Conservation (phyloP, 495 filamentous ascomycete species). For the Xylaria grammica region DNA sequence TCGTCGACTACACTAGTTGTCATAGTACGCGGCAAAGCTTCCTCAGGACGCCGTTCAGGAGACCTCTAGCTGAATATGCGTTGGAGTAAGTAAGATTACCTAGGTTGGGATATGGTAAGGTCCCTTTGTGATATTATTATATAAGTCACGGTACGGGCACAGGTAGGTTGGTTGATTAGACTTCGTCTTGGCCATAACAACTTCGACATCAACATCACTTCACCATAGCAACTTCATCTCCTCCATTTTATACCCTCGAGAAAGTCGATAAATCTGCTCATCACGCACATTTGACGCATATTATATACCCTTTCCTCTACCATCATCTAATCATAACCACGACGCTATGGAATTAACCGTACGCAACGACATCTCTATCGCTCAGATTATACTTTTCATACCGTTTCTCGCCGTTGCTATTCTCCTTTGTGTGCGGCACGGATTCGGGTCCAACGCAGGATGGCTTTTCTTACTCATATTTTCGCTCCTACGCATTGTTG, state of each 20-base stretch:
- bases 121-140: constrained; percentile 1
- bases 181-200: not conserved
- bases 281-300: not conserved
- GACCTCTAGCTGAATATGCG: not conserved
- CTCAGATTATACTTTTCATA: constrained; percentile 37
- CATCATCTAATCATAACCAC: not conserved
- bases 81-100: not conserved
- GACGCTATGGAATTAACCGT: constrained; percentile 31
- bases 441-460: constrained; percentile 39
- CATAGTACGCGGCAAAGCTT: not conserved
- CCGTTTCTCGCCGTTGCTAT: constrained; percentile 35
- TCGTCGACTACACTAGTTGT: not conserved
- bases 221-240: not conserved
- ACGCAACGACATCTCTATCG: constrained; percentile 41
- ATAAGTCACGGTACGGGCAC: constrained; percentile 5
- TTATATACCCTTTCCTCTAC: not conserved
- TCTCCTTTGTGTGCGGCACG: constrained; percentile 38
- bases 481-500: constrained; percentile 40
- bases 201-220: not conserved
- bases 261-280: too few species aligned
- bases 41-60: not conserved
- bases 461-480: constrained; percentile 43
- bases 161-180: constrained; percentile 3
- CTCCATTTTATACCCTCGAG: not conserved
- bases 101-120: not conserved